Evolutionary conservation across 225 moss, liverwort and hornwort genomes (phyloP).

Genomic region (Thuidium tamariscinum): DNA sequence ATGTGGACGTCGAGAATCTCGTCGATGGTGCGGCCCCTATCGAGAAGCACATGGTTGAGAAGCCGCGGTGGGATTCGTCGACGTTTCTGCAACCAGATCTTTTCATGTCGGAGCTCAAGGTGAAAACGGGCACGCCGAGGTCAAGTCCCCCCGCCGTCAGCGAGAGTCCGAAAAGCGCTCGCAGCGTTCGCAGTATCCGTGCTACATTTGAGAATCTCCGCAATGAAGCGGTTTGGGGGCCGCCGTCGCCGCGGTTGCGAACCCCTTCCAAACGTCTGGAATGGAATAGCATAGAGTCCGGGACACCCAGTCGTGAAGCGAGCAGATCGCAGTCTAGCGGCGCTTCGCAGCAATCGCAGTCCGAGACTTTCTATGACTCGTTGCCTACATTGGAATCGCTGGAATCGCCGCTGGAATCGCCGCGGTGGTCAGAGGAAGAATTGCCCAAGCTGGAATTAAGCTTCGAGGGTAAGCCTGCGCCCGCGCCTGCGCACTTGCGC

Average conservation of each 20-base stretch:
- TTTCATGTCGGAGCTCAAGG: constrained; percentile 14
- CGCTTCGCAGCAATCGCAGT: not conserved
- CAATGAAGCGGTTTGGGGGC: not conserved
- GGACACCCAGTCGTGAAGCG: not conserved
- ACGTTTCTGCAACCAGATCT: constrained; percentile 24
- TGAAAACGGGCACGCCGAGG: not conserved
- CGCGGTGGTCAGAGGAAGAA: not conserved
- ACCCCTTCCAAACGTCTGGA: not conserved
- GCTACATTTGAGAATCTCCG: not conserved
- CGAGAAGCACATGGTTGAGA: constrained; percentile 13
- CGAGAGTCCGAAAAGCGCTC: constrained; percentile 5
- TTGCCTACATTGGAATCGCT: not conserved
- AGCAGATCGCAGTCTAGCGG: not conserved
- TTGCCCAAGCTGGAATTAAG: constrained; percentile 18
- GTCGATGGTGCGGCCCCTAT: not conserved
- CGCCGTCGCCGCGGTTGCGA: not conserved
- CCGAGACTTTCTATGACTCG: constrained; percentile 10
- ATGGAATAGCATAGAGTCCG: not conserved
- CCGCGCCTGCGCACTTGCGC: constrained; percentile 23
- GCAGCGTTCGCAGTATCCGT: constrained; percentile 1
- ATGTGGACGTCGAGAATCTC: not conserved
- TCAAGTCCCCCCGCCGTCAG: not conserved
- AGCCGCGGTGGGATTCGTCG: not conserved
- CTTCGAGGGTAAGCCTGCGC: constrained; percentile 26
- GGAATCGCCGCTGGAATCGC: not conserved